Percentiles rank a stretch among this genome's conserved stretches.
Evolutionary conservation across 768 basidiomycete species (phyloP).

Genomic region (Pulveroboletus sp.): DNA sequence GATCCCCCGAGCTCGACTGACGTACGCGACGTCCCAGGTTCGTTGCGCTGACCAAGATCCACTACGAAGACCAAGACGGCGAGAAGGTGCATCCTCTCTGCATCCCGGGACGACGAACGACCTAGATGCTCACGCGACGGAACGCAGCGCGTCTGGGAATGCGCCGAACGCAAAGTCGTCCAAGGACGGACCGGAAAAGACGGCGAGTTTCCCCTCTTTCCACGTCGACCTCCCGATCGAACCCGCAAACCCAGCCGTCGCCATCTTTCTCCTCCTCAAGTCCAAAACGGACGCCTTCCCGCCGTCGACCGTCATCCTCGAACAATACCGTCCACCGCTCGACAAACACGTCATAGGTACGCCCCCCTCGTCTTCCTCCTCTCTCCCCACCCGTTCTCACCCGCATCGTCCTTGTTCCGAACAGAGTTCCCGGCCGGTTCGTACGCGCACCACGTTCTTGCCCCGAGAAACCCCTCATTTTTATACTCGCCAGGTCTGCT

Average conservation of each 20-base stretch:
- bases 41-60: constrained; percentile 79
- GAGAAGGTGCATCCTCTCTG: constrained; percentile 45
- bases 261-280: constrained; percentile 74
- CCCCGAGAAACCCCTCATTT: too few relatives aligned
- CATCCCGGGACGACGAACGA: not conserved
- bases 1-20: not conserved
- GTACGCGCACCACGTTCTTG: constrained; percentile 27
- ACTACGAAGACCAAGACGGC: constrained; percentile 75
- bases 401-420: not conserved
- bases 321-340: constrained; percentile 89
- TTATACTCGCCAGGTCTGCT: constrained; percentile 77
- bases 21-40: constrained; percentile 60
- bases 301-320: constrained; percentile 77
- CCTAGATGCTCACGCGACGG: not conserved
- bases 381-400: not conserved
- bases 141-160: constrained; percentile 80
- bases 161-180: constrained; percentile 81
- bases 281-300: constrained; percentile 72
- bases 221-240: not conserved
- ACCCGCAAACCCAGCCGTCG: constrained; percentile 51
- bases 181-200: constrained; percentile 75
- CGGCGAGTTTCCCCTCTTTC: constrained; percentile 43
- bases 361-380: not conserved
- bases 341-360: constrained; percentile 71
- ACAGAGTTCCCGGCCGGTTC: constrained; percentile 58